Percentiles rank a stretch among this genome's conserved stretches.
phyloP scores from a whole-genome alignment of 1,284 basidiomycete species.

The Naganishia cerealis region DNA sequence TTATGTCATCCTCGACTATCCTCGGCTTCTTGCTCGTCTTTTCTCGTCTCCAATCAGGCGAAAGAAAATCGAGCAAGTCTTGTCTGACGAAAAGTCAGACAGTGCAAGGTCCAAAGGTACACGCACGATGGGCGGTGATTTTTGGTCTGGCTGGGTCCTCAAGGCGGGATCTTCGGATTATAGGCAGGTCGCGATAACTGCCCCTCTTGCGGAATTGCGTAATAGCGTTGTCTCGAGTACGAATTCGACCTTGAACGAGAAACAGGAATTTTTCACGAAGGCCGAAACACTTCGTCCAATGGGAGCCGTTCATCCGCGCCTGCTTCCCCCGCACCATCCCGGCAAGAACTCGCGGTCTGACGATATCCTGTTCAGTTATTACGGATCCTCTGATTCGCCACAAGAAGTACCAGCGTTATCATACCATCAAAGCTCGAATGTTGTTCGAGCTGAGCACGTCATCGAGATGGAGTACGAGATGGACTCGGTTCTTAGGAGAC shows the following conservation, averaged over 20 bases:
- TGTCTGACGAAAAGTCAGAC: constrained; percentile 29
- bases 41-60: constrained; percentile 41
- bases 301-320: neutral
- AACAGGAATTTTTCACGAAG: neutral
- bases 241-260: neutral
- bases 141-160: constrained; percentile 28
- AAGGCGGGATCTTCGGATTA: constrained; percentile 13
- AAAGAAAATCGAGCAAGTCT: constrained; percentile 25
- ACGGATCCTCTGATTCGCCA: constrained; percentile 19
- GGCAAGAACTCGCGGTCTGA: neutral
- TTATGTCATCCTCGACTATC: constrained; percentile 43
- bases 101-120: neutral
- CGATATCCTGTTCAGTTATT: constrained; percentile 22
- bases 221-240: neutral
- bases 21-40: constrained; percentile 49
- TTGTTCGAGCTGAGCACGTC: neutral
- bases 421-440: neutral
- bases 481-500: neutral
- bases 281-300: neutral
- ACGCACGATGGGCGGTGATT: constrained; percentile 21
- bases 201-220: neutral
- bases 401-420: constrained; percentile 7
- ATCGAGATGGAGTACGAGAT: neutral
- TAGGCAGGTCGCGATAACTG: constrained; percentile 4
- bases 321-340: neutral